Percentiles rank a stretch among this genome's conserved stretches.
These are phyloP conservation scores for Penicillium goetzii DNA, from an alignment of 495 filamentous ascomycete species.

Conservation along the genomic window DNA sequence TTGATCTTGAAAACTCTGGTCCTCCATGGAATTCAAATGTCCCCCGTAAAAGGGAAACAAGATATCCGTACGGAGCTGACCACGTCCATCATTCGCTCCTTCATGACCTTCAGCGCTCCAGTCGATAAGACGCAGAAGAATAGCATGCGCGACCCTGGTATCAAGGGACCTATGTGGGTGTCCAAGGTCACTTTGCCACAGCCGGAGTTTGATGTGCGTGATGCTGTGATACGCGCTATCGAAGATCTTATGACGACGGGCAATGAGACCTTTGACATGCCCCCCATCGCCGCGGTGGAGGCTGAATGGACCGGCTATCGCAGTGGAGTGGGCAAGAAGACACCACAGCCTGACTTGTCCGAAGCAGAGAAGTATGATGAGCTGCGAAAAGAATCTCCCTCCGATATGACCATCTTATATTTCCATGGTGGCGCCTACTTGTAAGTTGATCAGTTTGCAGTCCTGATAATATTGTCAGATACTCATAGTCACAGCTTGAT, in stretches of 20 bases:
- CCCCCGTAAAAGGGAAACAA: conserved; percentile 71
- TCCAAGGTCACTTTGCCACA: conserved; percentile 63
- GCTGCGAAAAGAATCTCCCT: conserved; percentile 70
- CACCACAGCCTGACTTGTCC: conserved; percentile 58
- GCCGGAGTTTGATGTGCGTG: conserved; percentile 60
- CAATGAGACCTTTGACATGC: conserved; percentile 53
- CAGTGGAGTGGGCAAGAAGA: conserved; percentile 56
- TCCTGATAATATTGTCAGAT: not conserved
- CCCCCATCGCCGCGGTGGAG: conserved; percentile 62
- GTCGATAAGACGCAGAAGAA: conserved; percentile 67
- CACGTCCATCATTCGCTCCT: conserved; percentile 68
- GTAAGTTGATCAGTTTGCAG: conserved; percentile 32
- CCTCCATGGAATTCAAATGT: conserved; percentile 66
- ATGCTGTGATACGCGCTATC: conserved; percentile 64
- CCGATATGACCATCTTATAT: conserved; percentile 74
- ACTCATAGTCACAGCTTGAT: conserved; percentile 52
- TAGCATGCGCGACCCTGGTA: conserved; percentile 61
- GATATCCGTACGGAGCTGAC: conserved; percentile 78
- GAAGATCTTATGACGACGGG: conserved; percentile 59
- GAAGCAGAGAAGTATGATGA: conserved; percentile 73
- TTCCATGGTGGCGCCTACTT: conserved; percentile 91
- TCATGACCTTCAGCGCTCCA: conserved; percentile 51
- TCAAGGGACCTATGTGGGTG: conserved; percentile 84
- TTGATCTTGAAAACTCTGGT: conserved; percentile 68
- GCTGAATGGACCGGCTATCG: conserved; percentile 89